These are phyloP conservation scores for Penicillium corylophilum DNA, from an alignment of 2,329 filamentous ascomycete genomes.

Conservation along the genomic window DNA sequence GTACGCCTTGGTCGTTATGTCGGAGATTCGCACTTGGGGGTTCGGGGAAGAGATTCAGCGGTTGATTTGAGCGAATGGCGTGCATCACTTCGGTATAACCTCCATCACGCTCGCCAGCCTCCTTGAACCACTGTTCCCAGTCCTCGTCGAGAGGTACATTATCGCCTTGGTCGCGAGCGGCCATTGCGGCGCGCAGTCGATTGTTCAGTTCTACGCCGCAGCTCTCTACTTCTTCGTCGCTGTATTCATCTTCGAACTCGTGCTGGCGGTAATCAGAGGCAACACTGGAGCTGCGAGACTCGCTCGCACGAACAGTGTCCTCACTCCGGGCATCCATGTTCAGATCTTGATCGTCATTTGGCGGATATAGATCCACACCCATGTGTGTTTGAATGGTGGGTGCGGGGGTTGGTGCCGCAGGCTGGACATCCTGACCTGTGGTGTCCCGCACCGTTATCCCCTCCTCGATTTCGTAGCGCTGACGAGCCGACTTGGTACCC, in stretches of 20 bases:
- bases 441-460: constrained; percentile 61
- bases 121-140: constrained; percentile 61
- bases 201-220: constrained; percentile 54
- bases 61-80: constrained; percentile 38
- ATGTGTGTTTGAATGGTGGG: constrained; percentile 34
- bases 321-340: constrained; percentile 23
- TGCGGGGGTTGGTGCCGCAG: constrained; percentile 46
- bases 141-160: constrained; percentile 46
- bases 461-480: constrained; percentile 54
- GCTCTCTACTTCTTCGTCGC: constrained; percentile 50
- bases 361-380: constrained; percentile 12
- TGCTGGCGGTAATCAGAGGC: constrained; percentile 26
- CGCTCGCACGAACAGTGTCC: constrained; percentile 23
- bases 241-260: constrained; percentile 43
- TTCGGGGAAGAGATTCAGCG: constrained; percentile 32
- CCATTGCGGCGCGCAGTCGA: constrained; percentile 53
- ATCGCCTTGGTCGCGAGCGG: constrained; percentile 51
- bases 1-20: neutral
- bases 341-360: constrained; percentile 24
- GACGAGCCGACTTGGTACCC: constrained; percentile 49
- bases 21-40: neutral
- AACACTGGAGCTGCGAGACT: constrained; percentile 21
- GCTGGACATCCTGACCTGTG: constrained; percentile 57
- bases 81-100: constrained; percentile 42
- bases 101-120: constrained; percentile 52